Base-by-base conservation (phyloP, 1,139 yeast species). In the Eremothecium sinecaudum region DNA sequence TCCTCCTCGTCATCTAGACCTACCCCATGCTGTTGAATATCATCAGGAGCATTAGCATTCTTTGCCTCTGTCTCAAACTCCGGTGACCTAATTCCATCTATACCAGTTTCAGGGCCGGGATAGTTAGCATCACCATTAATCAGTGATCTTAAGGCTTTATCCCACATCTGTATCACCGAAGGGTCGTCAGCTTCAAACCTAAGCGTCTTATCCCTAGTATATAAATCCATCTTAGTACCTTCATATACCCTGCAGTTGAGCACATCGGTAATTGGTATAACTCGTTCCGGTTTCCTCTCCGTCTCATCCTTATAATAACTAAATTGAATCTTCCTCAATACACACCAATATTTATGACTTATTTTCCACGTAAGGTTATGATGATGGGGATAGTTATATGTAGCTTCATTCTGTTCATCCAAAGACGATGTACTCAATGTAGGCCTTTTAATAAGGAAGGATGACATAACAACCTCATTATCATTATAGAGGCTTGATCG, bases 261-360 rank as follows among this genome's bases (percentile, higher is more conserved):
- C 22, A 64, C 54, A 22, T 62, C 63, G 18, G 52, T 51, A 5
- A 58, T 47, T 5, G 58, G 57, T 13, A 73, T 60, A 9, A 75
- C 75, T 32, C 59, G 63, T 28, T 65, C 59, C 0, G 79, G 74
- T 48, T 73, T 71, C 49, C 73, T 67, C 47, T 75, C 82, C 24
- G 64, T 57, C 11, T 67, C 63, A 45, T 74, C 77, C 47, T 73
- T 73, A 51, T 75, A 75, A 50, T 70, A 73, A 11, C 75, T 63
- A 24, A 75, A 58, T 47, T 73, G 80, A 32, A 67, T 62, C 13
- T 61, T 60, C 24, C 82, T 58, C n/a, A 75, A 57, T 2, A 73
- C 78, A 42, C 73, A 71, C 82, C 82, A 75, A 27, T 40, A 46
- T 14, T 25, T 28, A 17, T 40, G 41, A 15, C 27, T 34, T 16